Conservation (phyloP, 768 basidiomycete genomes). For the Mycena belliarum region DNA sequence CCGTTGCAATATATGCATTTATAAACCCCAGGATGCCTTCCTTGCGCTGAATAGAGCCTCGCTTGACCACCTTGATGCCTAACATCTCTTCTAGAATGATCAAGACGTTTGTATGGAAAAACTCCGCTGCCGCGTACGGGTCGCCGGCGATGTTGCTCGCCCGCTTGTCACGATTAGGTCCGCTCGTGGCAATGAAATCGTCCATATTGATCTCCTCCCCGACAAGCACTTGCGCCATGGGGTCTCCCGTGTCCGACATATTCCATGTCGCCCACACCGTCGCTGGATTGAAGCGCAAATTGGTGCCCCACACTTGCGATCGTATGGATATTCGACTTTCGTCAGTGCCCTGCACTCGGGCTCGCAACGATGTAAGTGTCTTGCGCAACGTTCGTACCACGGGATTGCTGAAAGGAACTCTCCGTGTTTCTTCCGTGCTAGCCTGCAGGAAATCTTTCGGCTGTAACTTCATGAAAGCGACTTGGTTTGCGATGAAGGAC, state of each 20-base stretch:
- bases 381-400: constrained; percentile 26
- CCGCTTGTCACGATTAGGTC: constrained; percentile 25
- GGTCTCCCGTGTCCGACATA: constrained; percentile 41
- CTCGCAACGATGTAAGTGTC: constrained; percentile 26
- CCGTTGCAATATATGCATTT: constrained; percentile 34
- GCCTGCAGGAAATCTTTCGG: constrained; percentile 34
- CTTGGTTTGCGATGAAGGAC: constrained; percentile 26
- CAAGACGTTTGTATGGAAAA: constrained; percentile 37
- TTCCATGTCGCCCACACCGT: constrained; percentile 47
- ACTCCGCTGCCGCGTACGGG: constrained; percentile 43
- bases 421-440: constrained; percentile 32
- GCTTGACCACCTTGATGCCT: constrained; percentile 26
- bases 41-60: constrained; percentile 1
- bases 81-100: constrained; percentile 35
- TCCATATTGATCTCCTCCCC: constrained; percentile 47
- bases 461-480: constrained; percentile 26
- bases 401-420: constrained; percentile 26
- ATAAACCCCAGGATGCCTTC: constrained; percentile 37
- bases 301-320: constrained; percentile 39
- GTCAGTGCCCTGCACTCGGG: constrained; percentile 34
- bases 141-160: constrained; percentile 34
- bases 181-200: constrained; percentile 26
- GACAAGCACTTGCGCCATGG: constrained; percentile 44
- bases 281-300: constrained; percentile 30
- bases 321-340: constrained; percentile 28